phyloP scores from a whole-genome alignment of 805 yeast species.

The Yarrowia phangngaensis region DNA sequence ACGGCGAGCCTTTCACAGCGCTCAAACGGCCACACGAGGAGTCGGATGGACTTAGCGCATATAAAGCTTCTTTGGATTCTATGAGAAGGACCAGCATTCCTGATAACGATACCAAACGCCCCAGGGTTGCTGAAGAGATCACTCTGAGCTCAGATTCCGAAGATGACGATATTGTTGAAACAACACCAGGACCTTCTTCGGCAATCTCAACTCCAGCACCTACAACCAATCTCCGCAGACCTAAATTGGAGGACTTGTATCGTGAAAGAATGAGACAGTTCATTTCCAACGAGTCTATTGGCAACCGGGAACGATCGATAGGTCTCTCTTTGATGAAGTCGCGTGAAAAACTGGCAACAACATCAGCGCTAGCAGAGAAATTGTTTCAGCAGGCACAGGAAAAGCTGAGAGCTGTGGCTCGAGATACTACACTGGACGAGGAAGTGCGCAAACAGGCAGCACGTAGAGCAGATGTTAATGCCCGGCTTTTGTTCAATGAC shows the following conservation, averaged over 20 bases:
- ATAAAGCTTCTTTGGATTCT: neutral
- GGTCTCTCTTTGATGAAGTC: neutral
- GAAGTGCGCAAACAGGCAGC: neutral
- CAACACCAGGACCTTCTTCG: neutral
- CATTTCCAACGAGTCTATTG: neutral
- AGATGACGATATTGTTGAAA: constrained; percentile 5
- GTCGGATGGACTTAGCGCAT: neutral
- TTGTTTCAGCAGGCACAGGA: neutral
- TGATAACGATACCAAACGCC: neutral
- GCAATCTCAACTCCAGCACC: neutral
- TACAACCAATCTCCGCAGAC: neutral
- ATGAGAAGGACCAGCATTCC: neutral
- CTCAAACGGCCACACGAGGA: neutral
- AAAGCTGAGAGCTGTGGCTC: neutral
- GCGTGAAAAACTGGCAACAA: neutral
- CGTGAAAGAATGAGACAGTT: neutral
- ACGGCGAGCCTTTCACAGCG: constrained; percentile 5
- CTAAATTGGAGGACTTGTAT: constrained; percentile 5
- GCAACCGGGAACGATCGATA: neutral
- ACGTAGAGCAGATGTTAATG: constrained; percentile 1
- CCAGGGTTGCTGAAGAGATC: constrained; percentile 2
- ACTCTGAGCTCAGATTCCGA: constrained; percentile 6
- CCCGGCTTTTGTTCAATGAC: neutral
- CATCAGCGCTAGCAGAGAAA: neutral
- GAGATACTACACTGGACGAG: constrained; percentile 4